Evolutionary conservation across 129 eudicot genomes (phyloP), one percentile per base, ranked within the genome.

Genomic region (Logfia minima): DNA sequence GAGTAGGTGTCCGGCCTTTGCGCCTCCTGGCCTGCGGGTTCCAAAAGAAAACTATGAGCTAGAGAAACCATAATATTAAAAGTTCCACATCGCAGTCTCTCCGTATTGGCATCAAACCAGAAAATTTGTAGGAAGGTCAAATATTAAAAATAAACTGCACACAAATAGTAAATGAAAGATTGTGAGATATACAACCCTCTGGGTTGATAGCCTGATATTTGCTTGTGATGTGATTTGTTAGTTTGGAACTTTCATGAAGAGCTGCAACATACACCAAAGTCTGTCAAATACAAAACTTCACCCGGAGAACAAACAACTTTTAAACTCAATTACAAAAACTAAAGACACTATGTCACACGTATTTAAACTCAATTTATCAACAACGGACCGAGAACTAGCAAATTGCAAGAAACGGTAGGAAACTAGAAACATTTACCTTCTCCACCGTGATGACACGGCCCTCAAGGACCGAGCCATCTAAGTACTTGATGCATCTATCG

Each of bases 131-230:
- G 24, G 7, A 17, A 0, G 32, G 51, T 22, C 28, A 48, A 64
- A 70, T 21, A 70, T 2, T 23, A 63, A 66, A 83, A 78, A n/a
- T 52, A 63, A 83, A 76, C 7, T 66, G 68, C 74, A 72, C 28
- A 11, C 78, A 60, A 74, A 66, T 65, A 51, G 78, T 82, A 39
- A 59, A 58, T 28, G 8, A 74, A 32, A 86, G 92, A 87, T 87
- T 87, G 89, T 79, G 96, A 58, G 91, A 93, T 91, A 91, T 94
- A 94, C 99, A 91, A 94, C 99, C 97, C 97, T 89, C 79, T 86
- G 96, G 82, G 79, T 75, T 83, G 75, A 78, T 77, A 80, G 89
- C 88, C 96, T 86, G 96, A 84, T 80, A 85, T 89, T 89, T 86
- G 97, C 92, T 85, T 80, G 87, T 93, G 92, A 80, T 85, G 79